These are phyloP conservation scores for Balakata baccata DNA, from an alignment of 345 rosid species.

Conservation along the genomic window DNA sequence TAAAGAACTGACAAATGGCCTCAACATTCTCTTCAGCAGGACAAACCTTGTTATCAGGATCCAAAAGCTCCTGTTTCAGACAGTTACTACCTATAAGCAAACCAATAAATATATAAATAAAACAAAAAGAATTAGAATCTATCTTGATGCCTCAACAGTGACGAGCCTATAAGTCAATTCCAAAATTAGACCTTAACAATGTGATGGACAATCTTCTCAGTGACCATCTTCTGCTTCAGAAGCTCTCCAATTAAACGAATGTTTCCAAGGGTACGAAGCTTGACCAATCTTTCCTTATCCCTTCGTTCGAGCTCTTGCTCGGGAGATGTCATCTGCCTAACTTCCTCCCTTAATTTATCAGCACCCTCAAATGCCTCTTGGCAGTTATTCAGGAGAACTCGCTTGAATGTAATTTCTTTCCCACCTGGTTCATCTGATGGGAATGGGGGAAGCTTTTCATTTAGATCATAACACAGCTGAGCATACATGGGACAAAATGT, in stretches of 20 bases:
- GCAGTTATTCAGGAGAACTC: slow-evolving; percentile 79
- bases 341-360: slow-evolving; percentile 70
- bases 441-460: slow-evolving; percentile 70
- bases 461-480: slow-evolving; percentile 75
- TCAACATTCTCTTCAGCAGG: slow-evolving; percentile 93
- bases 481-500: slow-evolving; percentile 96
- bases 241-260: slow-evolving; percentile 93
- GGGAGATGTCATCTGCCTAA: slow-evolving; percentile 67
- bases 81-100: slow-evolving; percentile 4
- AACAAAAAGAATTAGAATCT: background rate
- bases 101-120: background rate
- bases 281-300: slow-evolving; percentile 77
- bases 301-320: slow-evolving; percentile 75
- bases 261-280: slow-evolving; percentile 86
- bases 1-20: slow-evolving; percentile 82
- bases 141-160: background rate
- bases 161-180: background rate
- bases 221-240: slow-evolving; percentile 90
- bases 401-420: slow-evolving; percentile 79
- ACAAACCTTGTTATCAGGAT: slow-evolving; percentile 50
- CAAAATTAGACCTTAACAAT: slow-evolving; percentile 58
- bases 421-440: slow-evolving; percentile 86
- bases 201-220: slow-evolving; percentile 90
- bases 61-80: slow-evolving; percentile 73
- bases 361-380: slow-evolving; percentile 97